Evolutionary conservation across 805 yeast species (phyloP), one percentile per base, ranked within the genome.

Genomic region (Metschnikowia orientalis): DNA sequence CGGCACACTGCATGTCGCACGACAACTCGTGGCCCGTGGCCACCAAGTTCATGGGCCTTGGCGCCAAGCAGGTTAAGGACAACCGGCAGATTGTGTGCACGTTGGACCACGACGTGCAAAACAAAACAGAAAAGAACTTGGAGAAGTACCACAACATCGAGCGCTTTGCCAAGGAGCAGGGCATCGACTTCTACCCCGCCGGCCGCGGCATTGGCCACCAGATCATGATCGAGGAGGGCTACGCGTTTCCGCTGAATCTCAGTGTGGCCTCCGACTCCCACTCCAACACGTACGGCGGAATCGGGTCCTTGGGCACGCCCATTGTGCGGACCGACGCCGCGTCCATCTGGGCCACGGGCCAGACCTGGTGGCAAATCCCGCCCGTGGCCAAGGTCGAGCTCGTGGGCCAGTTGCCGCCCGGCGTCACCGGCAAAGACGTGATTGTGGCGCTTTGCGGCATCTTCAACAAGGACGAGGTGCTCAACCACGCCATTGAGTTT

Each of bases 321-420:
- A 83, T 92, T 35, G 99, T 92, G 36, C 77, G 99, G 61, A 92
- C 99, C 0, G 99, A 92, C 61, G 98, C 97, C 14, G 99, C 99
- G 4, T 78, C 97, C 7, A 90, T 92, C 45, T 92, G 99, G 99
- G 97, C 99, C 8, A 92, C 99, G 0, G 97, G 97, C 24, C 95
- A 88, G 64, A 92, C 98, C 3, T 92, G 99, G 99, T 92, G 98
- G 98, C 98, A 94, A 74, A 86, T 92, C 35, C 99, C 99, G 3
- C 97, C 98, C 1, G 97, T 92, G 15, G 98, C 97, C 21, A 77
- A 79, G 51, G 97, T 92, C 7, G 94, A 86, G 57, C 72, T 92
- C 35, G 68, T 73, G 44, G 96, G 96, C 26, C 60, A 74, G 46
- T 71, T 92, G 38, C 95, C 94, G 8, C 62, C 71, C 31, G 96